Conservation (phyloP, 768 basidiomycete species). For the Leccinellum albellum region DNA sequence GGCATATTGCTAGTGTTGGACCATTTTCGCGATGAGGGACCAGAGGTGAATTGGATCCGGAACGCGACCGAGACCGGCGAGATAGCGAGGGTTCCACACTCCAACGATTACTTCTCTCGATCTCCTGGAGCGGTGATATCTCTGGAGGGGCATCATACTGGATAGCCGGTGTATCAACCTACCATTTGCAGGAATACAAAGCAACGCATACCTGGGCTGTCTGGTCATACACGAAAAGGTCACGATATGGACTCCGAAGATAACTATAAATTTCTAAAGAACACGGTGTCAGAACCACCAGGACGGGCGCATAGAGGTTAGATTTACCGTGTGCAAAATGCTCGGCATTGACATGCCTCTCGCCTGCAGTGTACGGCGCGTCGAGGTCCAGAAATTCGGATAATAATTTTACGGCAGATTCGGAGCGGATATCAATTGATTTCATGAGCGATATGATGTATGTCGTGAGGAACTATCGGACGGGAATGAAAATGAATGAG, state of each 20-base stretch:
- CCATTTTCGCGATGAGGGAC: conserved; percentile 3
- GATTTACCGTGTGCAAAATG: conserved; percentile 90
- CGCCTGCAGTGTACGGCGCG: conserved; percentile 50
- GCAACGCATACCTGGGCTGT: conserved; percentile 64
- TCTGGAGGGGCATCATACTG: conserved; percentile 59
- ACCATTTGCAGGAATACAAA: not conserved
- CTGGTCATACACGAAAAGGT: conserved; percentile 77
- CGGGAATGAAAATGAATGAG: conserved; percentile 16
- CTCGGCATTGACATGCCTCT: conserved; percentile 70
- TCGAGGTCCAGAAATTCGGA: conserved; percentile 88
- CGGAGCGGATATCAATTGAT: conserved; percentile 87
- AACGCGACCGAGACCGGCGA: conserved; percentile 25
- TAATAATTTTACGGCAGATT: conserved; percentile 78
- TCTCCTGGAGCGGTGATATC: conserved; percentile 34
- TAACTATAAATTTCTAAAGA: conserved; percentile 80
- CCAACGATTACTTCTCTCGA: conserved; percentile 27
- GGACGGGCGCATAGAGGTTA: not conserved
- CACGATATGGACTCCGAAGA: conserved; percentile 83
- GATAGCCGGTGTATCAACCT: conserved; percentile 5
- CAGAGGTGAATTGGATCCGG: conserved; percentile 24
- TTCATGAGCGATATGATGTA: conserved; percentile 90
- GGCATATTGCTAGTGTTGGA: not conserved
- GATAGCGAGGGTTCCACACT: conserved; percentile 21
- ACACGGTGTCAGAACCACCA: not conserved
- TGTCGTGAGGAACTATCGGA: conserved; percentile 74